Evolutionary conservation across 1,284 basidiomycete species (phyloP).

Genomic region (Ustilago nuda): DNA sequence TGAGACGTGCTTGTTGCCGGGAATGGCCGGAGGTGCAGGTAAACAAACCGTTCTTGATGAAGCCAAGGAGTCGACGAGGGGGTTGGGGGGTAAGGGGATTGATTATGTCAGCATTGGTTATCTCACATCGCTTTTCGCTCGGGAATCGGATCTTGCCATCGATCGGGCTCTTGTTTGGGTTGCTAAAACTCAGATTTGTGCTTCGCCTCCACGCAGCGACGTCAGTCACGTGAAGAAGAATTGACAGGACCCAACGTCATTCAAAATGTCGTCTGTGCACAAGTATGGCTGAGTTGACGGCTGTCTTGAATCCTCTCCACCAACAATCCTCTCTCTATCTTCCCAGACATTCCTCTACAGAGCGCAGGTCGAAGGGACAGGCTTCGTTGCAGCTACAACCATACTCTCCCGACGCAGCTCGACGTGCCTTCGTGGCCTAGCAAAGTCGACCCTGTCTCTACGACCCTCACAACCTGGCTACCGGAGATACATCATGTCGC

Average conservation of each 20-base stretch:
- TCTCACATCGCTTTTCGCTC: background rate
- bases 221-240: background rate
- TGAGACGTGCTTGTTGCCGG: too few relatives aligned
- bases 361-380: background rate
- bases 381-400: background rate
- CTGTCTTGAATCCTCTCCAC: background rate
- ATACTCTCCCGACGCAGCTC: slow-evolving; percentile 3
- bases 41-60: too few relatives aligned
- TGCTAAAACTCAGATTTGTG: background rate
- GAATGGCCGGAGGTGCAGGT: too few relatives aligned
- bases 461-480: background rate
- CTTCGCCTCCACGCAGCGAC: slow-evolving; percentile 7
- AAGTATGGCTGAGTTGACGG: background rate
- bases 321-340: background rate
- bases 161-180: background rate
- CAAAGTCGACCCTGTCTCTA: background rate
- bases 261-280: background rate
- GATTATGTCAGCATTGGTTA: too few relatives aligned
- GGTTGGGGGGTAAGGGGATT: too few relatives aligned
- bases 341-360: too few relatives aligned
- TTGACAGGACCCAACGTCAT: slow-evolving; percentile 1
- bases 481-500: slow-evolving; percentile 19
- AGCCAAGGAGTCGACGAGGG: too few relatives aligned
- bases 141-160: background rate
- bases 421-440: background rate